Base-by-base conservation (phyloP, 441 rosid genomes). In the Omphalea diandra region DNA sequence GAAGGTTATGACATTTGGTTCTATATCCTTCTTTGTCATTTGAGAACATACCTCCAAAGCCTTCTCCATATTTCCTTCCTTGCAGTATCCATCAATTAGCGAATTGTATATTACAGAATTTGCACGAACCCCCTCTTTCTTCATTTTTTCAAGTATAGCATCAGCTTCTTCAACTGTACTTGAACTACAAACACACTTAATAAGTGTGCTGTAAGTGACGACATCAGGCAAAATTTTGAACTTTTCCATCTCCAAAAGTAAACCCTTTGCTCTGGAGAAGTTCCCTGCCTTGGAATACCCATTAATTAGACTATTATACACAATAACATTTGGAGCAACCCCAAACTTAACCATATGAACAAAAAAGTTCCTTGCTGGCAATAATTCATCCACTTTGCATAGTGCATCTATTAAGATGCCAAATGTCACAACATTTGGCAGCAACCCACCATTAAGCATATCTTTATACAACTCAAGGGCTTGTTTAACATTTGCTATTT, bases 1-100 rank as follows among this genome's bases (percentile, higher is more conserved):
- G 71, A 83, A 94, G 70, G 92, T 89, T 66, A 90, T 82, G n/a
- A 84, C 83, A 81, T 94, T 94, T 79, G 90, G 77, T 77, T 87
- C 79, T 63, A 94, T 74, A 65, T 93, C 90, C 75, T 87, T 79
- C 75, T 74, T 85, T 22, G 83, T 77, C 97, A 91, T 94, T 65
- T 88, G 87, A 63, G 69, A 60, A 77, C 87, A 88, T 43, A 80
- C 69, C 56, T 78, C 79, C 75, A 86, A 57, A 2, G 96, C 98
- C 29, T 87, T 90, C 66, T 78, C 77, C 65, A 88, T 56, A 69
- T 83, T 84, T 41, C 95, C 88, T 83, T 72, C 63, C 68, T 70
- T 76, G 60, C 88, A 85, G 56, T 78, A 87, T 72, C 86, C 93
- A 77, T 85, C 75, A 76, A 88, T 85, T 55, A 88, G 59, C 0